Conservation (phyloP, 345 rosid genomes). For the Corchorus capsularis region DNA sequence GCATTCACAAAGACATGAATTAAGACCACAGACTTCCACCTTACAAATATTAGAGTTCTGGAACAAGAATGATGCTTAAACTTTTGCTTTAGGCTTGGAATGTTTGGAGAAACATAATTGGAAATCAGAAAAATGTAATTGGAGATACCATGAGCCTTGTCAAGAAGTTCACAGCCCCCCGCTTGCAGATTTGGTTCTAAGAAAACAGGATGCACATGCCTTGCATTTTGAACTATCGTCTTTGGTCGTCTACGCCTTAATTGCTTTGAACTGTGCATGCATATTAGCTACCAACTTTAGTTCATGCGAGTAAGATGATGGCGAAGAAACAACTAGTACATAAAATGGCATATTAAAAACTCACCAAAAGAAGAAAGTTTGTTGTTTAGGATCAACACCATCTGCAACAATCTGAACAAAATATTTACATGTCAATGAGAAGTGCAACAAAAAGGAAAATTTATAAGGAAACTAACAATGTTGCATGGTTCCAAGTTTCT, state of each 20-base stretch:
- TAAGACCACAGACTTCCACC: not conserved
- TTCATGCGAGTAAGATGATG: slow-evolving; percentile 12
- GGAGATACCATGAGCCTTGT: slow-evolving; percentile 59
- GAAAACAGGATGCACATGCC: slow-evolving; percentile 59
- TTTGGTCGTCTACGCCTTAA: slow-evolving; percentile 57
- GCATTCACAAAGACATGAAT: not conserved
- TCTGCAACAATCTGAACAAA: slow-evolving; percentile 67
- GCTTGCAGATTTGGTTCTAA: slow-evolving; percentile 44
- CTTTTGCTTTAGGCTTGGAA: not conserved
- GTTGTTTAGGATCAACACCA: slow-evolving; percentile 87
- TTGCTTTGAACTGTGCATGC: slow-evolving; percentile 65
- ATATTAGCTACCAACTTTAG: slow-evolving; percentile 12
- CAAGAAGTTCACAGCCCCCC: slow-evolving; percentile 52
- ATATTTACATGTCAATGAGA: slow-evolving; percentile 23
- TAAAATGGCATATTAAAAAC: slow-evolving; percentile 25
- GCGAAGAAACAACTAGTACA: slow-evolving; percentile 16
- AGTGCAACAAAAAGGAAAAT: not conserved
- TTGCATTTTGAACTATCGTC: slow-evolving; percentile 55
- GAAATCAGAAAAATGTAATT: not conserved
- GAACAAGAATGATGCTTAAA: not conserved
- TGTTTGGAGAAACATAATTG: slow-evolving; percentile 6
- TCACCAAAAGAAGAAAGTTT: slow-evolving; percentile 84
- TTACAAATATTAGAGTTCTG: not conserved
- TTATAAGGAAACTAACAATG: not conserved
- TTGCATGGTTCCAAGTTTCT: not conserved